Conservation (phyloP, 2,329 filamentous ascomycete genomes). For the Talaromyces albobiverticillius region DNA sequence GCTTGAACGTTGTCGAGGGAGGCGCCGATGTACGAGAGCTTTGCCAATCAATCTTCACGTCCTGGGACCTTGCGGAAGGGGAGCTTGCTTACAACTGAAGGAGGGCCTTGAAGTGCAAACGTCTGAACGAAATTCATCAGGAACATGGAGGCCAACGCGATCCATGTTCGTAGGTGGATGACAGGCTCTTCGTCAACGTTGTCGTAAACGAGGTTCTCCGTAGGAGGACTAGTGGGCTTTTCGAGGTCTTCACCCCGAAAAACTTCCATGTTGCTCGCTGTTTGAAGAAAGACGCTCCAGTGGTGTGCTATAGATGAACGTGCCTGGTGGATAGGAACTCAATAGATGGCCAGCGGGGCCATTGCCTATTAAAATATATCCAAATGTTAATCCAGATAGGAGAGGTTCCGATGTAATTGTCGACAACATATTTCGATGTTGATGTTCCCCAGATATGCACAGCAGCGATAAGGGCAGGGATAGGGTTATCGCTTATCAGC, state of each 20-base stretch:
- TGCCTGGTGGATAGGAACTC: neutral
- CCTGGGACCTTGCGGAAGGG: neutral
- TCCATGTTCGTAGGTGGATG: constrained; percentile 2
- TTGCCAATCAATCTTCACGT: neutral
- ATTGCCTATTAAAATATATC: constrained; percentile 2
- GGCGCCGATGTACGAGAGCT: neutral
- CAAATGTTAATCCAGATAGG: neutral
- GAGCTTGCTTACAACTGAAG: neutral
- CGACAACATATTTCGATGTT: too few relatives aligned
- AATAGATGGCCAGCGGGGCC: neutral
- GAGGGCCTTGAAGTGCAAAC: constrained; percentile 3
- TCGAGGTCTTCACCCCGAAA: constrained; percentile 5
- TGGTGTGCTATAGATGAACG: neutral
- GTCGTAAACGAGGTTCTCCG: neutral
- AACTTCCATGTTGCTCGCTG: constrained; percentile 3
- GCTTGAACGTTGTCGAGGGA: neutral
- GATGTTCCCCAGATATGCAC: too few relatives aligned
- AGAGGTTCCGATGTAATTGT: neutral
- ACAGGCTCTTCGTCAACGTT: neutral
- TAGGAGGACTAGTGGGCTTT: constrained; percentile 3
- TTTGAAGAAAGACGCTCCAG: neutral
- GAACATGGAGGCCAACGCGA: constrained; percentile 1
- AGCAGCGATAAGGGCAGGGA: neutral
- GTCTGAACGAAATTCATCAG: constrained; percentile 1
- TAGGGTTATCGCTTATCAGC: constrained; percentile 1